Evolutionary conservation across 495 filamentous ascomycete species (phyloP).

Genomic region (Glutinoglossum americanum): DNA sequence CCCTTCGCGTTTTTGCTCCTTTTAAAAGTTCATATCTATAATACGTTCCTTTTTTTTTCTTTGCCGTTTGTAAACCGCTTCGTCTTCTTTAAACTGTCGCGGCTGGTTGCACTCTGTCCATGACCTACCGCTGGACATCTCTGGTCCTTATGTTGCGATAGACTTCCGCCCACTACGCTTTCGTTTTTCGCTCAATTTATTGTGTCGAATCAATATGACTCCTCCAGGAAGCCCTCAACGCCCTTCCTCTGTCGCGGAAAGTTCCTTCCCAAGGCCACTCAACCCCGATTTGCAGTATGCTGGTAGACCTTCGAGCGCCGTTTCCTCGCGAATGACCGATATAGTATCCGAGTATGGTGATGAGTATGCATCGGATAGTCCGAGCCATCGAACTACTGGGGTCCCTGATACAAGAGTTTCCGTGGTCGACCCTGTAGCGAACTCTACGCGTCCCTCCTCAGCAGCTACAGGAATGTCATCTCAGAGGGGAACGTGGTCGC

Average conservation of each 20-base stretch:
- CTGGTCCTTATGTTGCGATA: background rate
- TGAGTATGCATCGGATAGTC: constrained; percentile 13
- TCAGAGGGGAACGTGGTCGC: constrained; percentile 26
- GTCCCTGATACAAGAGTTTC: constrained; percentile 20
- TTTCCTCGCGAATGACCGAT: constrained; percentile 75
- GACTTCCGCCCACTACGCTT: background rate
- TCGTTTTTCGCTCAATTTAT: background rate
- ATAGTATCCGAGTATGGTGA: constrained; percentile 35
- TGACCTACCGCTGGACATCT: background rate
- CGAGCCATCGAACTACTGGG: constrained; percentile 10
- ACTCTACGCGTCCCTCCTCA: constrained; percentile 16
- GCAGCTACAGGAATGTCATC: constrained; percentile 27
- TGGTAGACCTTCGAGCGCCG: constrained; percentile 32
- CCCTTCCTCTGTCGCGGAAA: constrained; percentile 4
- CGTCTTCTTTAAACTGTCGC: background rate
- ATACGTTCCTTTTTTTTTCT: background rate
- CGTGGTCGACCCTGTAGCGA: constrained; percentile 16
- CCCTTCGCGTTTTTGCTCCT: no score
- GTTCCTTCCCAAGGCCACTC: constrained; percentile 14
- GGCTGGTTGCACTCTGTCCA: background rate
- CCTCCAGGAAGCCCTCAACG: constrained; percentile 3
- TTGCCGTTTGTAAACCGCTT: background rate
- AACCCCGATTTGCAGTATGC: constrained; percentile 1
- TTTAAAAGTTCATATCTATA: no score
- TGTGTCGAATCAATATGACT: constrained; percentile 8